A percentile compares a stretch with the other conserved stretches of the same genome.
phyloP scores from a whole-genome alignment of 306 rosid species.

The Cicer arietinum region DNA sequence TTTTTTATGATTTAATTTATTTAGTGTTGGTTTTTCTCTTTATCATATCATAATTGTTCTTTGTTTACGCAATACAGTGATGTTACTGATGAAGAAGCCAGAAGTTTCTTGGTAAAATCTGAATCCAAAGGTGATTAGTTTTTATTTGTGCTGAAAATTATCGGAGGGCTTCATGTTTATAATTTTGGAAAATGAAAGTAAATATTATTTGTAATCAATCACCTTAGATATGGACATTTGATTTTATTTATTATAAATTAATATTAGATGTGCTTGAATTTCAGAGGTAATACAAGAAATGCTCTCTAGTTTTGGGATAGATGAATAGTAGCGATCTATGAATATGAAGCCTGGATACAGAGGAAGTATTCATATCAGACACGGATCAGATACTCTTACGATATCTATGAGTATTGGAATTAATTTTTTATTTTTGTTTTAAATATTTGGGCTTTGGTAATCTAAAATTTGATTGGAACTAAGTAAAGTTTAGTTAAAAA shows the following conservation, averaged over 20 bases:
- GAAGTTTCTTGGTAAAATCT: constrained; percentile 65
- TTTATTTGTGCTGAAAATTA: constrained; percentile 20
- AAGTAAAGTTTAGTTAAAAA: too few relatives aligned
- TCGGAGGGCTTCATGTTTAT: neutral
- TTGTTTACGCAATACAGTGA: constrained; percentile 62
- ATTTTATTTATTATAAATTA: neutral
- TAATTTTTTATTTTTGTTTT: too few relatives aligned
- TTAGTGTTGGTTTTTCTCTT: neutral
- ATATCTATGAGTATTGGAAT: too few relatives aligned
- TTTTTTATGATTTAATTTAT: constrained; percentile 29
- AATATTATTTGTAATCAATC: neutral
- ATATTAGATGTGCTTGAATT: neutral
- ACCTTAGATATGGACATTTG: neutral
- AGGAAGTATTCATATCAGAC: too few relatives aligned
- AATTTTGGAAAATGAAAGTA: constrained; percentile 13
- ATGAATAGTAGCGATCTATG: neutral
- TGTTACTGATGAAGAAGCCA: constrained; percentile 77
- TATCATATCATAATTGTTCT: constrained; percentile 30
- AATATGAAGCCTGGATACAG: too few relatives aligned
- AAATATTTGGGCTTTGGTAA: too few relatives aligned
- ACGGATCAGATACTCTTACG: too few relatives aligned
- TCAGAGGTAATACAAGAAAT: neutral
- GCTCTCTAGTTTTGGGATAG: constrained; percentile 3
- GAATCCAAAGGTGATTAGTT: constrained; percentile 53
- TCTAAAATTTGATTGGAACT: too few relatives aligned